Percentiles rank a stretch among this genome's conserved stretches.
phyloP scores from a whole-genome alignment of 495 filamentous ascomycete species.

The Penicillium silybi region DNA sequence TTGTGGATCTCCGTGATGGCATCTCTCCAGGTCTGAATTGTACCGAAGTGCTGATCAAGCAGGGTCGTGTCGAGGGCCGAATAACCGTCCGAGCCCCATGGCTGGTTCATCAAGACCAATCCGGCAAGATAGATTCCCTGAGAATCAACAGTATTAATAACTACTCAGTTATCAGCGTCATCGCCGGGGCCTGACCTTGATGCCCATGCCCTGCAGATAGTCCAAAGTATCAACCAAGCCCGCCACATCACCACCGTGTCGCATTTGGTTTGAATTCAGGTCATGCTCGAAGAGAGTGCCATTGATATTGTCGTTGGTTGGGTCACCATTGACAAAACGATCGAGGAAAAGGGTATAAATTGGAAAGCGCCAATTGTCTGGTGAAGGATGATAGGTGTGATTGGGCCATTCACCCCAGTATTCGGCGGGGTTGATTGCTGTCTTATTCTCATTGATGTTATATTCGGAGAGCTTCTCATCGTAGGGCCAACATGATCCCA shows the following conservation, averaged over 20 bases:
- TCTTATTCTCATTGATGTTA: conserved; percentile 61
- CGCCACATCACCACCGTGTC: conserved; percentile 67
- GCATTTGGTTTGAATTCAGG: conserved; percentile 62
- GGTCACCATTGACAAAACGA: conserved; percentile 69
- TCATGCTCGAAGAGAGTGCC: conserved; percentile 68
- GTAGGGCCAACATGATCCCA: conserved; percentile 49
- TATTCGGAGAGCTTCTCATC: conserved; percentile 49
- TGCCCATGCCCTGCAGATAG: conserved; percentile 71
- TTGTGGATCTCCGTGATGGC: conserved; percentile 62
- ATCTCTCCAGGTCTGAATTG: conserved; percentile 58
- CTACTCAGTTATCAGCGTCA: background rate
- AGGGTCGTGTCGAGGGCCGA: conserved; percentile 66
- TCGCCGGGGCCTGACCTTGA: conserved; percentile 47
- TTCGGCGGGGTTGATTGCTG: conserved; percentile 54
- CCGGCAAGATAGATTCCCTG: conserved; percentile 68
- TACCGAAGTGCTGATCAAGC: conserved; percentile 66
- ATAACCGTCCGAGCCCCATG: conserved; percentile 67
- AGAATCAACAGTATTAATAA: background rate
- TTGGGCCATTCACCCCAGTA: conserved; percentile 60
- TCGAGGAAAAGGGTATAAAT: conserved; percentile 70
- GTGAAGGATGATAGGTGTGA: conserved; percentile 55
- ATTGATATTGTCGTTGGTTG: conserved; percentile 67
- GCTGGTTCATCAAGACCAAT: conserved; percentile 64
- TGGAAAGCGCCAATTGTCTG: conserved; percentile 66
- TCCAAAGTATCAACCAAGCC: conserved; percentile 65